Percentiles rank a stretch among this genome's conserved stretches.
phyloP scores from a whole-genome alignment of 108 stramenopile species.

The Cyclotella cryptica region DNA sequence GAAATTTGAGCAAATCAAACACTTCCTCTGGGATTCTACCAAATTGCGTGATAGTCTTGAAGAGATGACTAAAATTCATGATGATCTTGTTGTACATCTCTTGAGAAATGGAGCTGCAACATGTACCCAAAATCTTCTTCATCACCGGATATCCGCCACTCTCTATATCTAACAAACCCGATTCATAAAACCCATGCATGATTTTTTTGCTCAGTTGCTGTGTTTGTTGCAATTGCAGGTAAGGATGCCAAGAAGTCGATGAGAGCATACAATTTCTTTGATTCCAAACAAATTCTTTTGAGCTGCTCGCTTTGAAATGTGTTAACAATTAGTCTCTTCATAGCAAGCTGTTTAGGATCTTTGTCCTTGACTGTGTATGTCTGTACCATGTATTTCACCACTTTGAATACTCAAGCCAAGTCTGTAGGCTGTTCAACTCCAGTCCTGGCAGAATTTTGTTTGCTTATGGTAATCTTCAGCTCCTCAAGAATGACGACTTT shows the following conservation, averaged over 20 bases:
- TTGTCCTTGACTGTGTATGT: constrained; percentile 2
- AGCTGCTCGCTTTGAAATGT: constrained; percentile 8
- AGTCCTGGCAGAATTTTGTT: constrained; percentile 29
- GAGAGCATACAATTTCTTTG: background rate
- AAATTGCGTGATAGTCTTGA: background rate
- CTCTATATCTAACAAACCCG: constrained; percentile 10
- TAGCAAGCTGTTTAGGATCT: background rate
- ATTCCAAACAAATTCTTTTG: background rate
- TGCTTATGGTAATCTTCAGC: constrained; percentile 8
- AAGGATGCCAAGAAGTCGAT: constrained; percentile 19
- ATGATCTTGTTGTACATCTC: background rate
- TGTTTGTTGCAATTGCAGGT: background rate
- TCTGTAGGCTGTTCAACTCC: constrained; percentile 32
- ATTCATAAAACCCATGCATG: constrained; percentile 15
- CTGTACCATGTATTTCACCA: background rate
- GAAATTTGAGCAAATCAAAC: constrained; percentile 3
- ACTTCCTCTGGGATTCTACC: constrained; percentile 12
- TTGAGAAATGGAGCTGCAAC: background rate
- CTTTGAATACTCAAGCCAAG: constrained; percentile 16
- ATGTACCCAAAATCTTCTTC: constrained; percentile 24
- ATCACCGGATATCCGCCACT: constrained; percentile 18
- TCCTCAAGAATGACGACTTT: background rate
- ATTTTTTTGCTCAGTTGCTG: constrained; percentile 5
- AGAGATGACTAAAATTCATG: background rate
- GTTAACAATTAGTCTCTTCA: constrained; percentile 2